Evolutionary conservation across 331 rosid species (phyloP).

Genomic region (Saraca asoca): DNA sequence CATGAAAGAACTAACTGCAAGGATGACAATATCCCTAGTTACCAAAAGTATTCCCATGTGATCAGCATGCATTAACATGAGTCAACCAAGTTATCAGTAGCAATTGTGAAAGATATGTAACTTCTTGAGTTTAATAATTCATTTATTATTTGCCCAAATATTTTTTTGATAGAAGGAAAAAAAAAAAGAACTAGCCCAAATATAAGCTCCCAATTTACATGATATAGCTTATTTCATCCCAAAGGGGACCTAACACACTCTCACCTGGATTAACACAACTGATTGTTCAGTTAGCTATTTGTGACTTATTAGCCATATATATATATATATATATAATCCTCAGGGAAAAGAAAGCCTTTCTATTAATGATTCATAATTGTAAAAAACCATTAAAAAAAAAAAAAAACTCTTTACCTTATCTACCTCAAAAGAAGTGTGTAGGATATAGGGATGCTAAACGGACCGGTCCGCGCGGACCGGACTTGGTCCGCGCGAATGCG

Average conservation of each 20-base stretch:
- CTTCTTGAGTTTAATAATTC: neutral
- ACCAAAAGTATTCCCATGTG: slow-evolving; percentile 22
- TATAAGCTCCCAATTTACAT: no score
- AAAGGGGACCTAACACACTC: no score
- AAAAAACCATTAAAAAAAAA: slow-evolving; percentile 11
- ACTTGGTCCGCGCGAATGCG: no score
- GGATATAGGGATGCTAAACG: no score
- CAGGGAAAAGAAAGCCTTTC: neutral
- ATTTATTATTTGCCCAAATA: no score
- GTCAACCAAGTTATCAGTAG: neutral
- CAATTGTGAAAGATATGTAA: slow-evolving; percentile 2
- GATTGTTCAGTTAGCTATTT: no score
- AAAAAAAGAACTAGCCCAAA: no score
- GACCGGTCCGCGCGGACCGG: no score
- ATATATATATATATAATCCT: neutral
- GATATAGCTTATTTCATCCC: no score
- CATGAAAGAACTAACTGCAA: slow-evolving; percentile 97
- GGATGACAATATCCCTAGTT: slow-evolving; percentile 31
- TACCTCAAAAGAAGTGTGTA: neutral
- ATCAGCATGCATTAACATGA: slow-evolving; percentile 3
- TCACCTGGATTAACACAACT: no score
- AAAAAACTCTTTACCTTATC: slow-evolving; percentile 1
- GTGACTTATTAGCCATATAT: no score
- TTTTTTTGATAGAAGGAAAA: no score
- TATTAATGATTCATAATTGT: neutral